Percentiles rank a stretch among this genome's conserved stretches.
These are phyloP conservation scores for Ophiostoma montium DNA, from an alignment of 2,329 filamentous ascomycete species.

Conservation along the genomic window DNA sequence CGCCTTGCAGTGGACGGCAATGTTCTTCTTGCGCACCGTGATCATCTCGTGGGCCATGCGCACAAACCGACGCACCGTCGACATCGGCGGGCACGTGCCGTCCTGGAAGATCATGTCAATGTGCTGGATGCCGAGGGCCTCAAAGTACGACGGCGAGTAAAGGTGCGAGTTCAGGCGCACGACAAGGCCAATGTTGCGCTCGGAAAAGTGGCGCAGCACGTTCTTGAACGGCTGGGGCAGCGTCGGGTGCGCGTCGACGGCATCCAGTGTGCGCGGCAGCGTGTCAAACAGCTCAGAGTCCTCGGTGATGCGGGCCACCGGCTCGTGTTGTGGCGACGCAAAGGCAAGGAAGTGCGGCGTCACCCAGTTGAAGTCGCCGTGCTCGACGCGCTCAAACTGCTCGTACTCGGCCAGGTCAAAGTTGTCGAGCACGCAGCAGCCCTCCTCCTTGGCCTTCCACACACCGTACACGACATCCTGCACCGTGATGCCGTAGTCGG, in stretches of 20 bases:
- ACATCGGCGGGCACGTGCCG: slow-evolving; percentile 81
- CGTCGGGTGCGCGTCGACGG: slow-evolving; percentile 53
- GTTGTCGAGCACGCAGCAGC: slow-evolving; percentile 77
- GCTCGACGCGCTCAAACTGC: slow-evolving; percentile 85
- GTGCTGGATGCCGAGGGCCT: slow-evolving; percentile 85
- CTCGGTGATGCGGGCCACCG: slow-evolving; percentile 56
- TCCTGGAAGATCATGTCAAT: slow-evolving; percentile 99
- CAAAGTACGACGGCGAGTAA: slow-evolving; percentile 96
- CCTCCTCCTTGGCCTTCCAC: slow-evolving; percentile 96
- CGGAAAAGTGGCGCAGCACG: slow-evolving; percentile 75
- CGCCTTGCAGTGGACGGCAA: slow-evolving; percentile 97
- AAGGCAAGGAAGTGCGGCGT: slow-evolving; percentile 92
- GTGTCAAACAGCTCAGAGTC: slow-evolving; percentile 59
- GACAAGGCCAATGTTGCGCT: slow-evolving; percentile 80
- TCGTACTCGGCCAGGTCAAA: slow-evolving; percentile 98
- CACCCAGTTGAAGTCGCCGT: slow-evolving; percentile 99
- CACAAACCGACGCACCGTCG: slow-evolving; percentile 88
- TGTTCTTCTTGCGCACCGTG: slow-evolving; percentile 75
- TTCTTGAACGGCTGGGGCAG: slow-evolving; percentile 90
- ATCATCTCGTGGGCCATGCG: slow-evolving; percentile 91
- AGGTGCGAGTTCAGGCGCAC: slow-evolving; percentile 91
- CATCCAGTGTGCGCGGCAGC: slow-evolving; percentile 62
- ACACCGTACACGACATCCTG: slow-evolving; percentile 97
- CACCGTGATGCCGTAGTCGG: slow-evolving; percentile 88
- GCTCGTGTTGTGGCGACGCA: slow-evolving; percentile 78